A percentile compares a stretch with the other conserved stretches of the same genome.
Evolutionary conservation across 805 yeast genomes (phyloP).

Genomic region (Metschnikowia arizonensis): DNA sequence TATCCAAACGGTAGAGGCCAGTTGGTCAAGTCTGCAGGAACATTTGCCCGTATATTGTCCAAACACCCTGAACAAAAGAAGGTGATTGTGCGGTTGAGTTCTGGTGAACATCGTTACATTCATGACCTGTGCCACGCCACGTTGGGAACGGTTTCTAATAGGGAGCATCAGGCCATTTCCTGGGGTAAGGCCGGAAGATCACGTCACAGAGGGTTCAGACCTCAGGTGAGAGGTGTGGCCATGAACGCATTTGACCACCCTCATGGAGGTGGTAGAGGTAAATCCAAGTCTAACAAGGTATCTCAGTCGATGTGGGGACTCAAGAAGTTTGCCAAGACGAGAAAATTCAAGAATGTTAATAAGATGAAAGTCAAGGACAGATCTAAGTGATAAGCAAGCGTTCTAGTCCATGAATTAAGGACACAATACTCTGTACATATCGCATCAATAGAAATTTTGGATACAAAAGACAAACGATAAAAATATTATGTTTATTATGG

Average conservation of each 20-base stretch:
- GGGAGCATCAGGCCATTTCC: conserved; percentile 83
- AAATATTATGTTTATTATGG: background rate
- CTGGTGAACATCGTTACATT: conserved; percentile 93
- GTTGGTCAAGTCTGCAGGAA: conserved; percentile 90
- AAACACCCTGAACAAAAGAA: conserved; percentile 65
- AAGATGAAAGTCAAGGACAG: conserved; percentile 85
- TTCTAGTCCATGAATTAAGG: background rate
- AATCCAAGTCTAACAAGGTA: conserved; percentile 90
- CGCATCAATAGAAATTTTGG: background rate
- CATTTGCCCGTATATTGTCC: conserved; percentile 83
- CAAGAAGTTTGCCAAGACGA: conserved; percentile 90
- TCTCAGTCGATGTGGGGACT: conserved; percentile 97
- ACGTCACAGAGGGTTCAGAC: conserved; percentile 89
- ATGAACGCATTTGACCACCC: conserved; percentile 98
- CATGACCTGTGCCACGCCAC: conserved; percentile 87
- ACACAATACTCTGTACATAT: conserved; percentile 1
- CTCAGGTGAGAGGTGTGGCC: conserved; percentile 95
- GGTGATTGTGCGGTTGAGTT: conserved; percentile 77
- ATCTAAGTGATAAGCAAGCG: conserved; percentile 40
- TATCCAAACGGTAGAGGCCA: conserved; percentile 70
- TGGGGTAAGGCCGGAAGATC: conserved; percentile 97
- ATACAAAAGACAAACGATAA: background rate
- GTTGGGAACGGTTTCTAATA: conserved; percentile 86
- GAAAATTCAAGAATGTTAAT: conserved; percentile 84
- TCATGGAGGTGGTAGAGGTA: conserved; percentile 99